These are phyloP conservation scores for Agaricus subrufescens DNA, from an alignment of 768 basidiomycete genomes.

Conservation along the genomic window DNA sequence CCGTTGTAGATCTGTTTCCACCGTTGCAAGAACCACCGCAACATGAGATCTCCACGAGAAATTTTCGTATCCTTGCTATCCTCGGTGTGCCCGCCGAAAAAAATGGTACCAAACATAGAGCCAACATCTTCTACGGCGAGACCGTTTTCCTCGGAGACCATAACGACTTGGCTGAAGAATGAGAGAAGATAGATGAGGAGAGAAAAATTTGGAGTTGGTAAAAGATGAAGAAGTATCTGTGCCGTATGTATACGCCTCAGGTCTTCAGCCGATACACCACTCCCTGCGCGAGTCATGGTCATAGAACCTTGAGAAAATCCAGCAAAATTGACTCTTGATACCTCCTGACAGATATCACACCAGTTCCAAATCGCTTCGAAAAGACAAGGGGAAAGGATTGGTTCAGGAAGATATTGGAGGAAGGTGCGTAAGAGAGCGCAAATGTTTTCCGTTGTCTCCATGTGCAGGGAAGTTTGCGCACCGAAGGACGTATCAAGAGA, in stretches of 20 bases:
- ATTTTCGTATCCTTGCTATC: background rate
- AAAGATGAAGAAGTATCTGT: constrained; percentile 25
- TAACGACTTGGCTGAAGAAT: constrained; percentile 37
- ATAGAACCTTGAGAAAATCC: background rate
- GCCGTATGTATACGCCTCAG: constrained; percentile 1
- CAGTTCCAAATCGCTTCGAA: constrained; percentile 32
- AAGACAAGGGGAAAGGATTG: constrained; percentile 27
- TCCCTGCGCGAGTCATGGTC: constrained; percentile 11
- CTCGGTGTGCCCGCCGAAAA: constrained; percentile 24
- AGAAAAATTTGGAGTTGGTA: constrained; percentile 38
- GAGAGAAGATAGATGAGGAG: constrained; percentile 40
- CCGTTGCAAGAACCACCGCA: constrained; percentile 7
- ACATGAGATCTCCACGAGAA: constrained; percentile 1
- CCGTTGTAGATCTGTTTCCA: constrained; percentile 4
- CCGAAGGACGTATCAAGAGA: constrained; percentile 15
- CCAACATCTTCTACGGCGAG: constrained; percentile 25
- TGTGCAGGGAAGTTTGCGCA: constrained; percentile 24
- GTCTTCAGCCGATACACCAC: constrained; percentile 13
- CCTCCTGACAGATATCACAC: constrained; percentile 23
- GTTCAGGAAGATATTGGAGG: constrained; percentile 35
- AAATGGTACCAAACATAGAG: constrained; percentile 27
- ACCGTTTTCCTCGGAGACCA: constrained; percentile 29
- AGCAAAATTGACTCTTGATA: background rate
- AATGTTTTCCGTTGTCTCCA: constrained; percentile 34
- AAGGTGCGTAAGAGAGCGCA: constrained; percentile 37